Percentiles rank a stretch among this genome's conserved stretches.
phyloP scores from a whole-genome alignment of 805 yeast genomes.

The Yamadazyma kitorensis region DNA sequence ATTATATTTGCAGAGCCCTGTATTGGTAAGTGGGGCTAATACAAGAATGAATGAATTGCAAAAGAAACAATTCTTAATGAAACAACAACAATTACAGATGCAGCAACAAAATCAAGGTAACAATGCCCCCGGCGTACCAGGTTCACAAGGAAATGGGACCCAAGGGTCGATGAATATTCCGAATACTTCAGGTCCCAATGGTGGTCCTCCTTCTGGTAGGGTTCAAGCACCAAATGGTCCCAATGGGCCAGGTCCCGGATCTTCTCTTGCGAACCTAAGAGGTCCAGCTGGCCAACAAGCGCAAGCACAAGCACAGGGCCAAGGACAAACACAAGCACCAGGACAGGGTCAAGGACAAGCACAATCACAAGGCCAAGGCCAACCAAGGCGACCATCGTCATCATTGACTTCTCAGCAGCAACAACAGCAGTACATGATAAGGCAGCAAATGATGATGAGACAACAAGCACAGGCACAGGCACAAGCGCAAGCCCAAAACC shows the following conservation, averaged over 20 bases:
- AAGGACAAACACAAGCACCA: constrained; percentile 2
- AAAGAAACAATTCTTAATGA: constrained; percentile 19
- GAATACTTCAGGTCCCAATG: too few species aligned
- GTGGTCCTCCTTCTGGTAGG: too few species aligned
- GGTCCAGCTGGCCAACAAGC: neutral
- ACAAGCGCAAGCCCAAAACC: constrained; percentile 13
- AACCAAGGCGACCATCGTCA: constrained; percentile 5
- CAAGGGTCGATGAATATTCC: too few species aligned
- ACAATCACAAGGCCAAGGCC: constrained; percentile 11
- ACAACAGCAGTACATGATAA: constrained; percentile 22
- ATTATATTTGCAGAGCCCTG: constrained; percentile 16
- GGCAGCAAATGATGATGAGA: constrained; percentile 24
- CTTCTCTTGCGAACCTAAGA: neutral
- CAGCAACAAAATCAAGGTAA: constrained; percentile 10
- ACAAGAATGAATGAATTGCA: constrained; percentile 14
- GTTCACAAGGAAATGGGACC: too few species aligned
- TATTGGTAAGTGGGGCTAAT: constrained; percentile 11
- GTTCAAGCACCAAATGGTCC: too few species aligned
- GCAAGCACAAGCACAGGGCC: constrained; percentile 2
- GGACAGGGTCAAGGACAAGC: constrained; percentile 4
- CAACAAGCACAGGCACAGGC: constrained; percentile 15
- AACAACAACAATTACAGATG: constrained; percentile 11
- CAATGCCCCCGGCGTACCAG: constrained; percentile 4
- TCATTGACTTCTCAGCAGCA: constrained; percentile 21
- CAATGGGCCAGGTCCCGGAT: neutral